Evolutionary conservation across 2,329 filamentous ascomycete genomes (phyloP).

Genomic region (Fusarium secorum): DNA sequence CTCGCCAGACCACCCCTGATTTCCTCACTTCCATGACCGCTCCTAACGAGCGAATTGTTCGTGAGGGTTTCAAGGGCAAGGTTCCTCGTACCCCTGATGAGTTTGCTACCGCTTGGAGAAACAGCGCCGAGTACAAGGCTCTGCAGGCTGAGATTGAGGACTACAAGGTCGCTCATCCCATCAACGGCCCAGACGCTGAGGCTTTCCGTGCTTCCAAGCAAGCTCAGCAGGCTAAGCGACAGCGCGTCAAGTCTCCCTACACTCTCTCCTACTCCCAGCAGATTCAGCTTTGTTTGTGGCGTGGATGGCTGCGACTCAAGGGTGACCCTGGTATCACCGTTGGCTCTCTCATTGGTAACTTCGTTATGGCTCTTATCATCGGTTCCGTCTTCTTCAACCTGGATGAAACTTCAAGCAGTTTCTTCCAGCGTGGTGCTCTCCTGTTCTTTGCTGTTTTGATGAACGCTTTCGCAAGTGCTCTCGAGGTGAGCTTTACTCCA

Average conservation of each 20-base stretch:
- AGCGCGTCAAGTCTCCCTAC: constrained; percentile 78
- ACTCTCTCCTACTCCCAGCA: constrained; percentile 82
- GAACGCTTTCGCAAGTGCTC: constrained; percentile 82
- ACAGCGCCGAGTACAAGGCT: constrained; percentile 58
- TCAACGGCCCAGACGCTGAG: constrained; percentile 64
- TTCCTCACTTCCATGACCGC: constrained; percentile 77
- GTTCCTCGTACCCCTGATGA: constrained; percentile 68
- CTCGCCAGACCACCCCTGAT: constrained; percentile 73
- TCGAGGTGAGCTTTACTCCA: constrained; percentile 63
- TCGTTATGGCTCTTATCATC: constrained; percentile 79
- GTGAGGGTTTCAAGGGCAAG: constrained; percentile 62
- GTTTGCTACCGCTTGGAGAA: constrained; percentile 66
- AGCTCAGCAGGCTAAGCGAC: constrained; percentile 63
- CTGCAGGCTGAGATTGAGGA: constrained; percentile 63
- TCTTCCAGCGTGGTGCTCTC: constrained; percentile 80
- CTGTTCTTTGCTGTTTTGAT: constrained; percentile 89
- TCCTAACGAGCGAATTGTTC: constrained; percentile 62
- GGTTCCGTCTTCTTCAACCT: constrained; percentile 84
- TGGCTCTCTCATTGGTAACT: constrained; percentile 74
- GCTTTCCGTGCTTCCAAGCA: constrained; percentile 63
- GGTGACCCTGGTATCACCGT: constrained; percentile 81
- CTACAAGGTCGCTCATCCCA: constrained; percentile 62
- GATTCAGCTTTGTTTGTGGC: constrained; percentile 78
- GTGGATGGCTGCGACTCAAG: constrained; percentile 78
- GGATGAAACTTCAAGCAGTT: constrained; percentile 68